phyloP scores from a whole-genome alignment of 768 basidiomycete species.

The Termitomyces sp. region DNA sequence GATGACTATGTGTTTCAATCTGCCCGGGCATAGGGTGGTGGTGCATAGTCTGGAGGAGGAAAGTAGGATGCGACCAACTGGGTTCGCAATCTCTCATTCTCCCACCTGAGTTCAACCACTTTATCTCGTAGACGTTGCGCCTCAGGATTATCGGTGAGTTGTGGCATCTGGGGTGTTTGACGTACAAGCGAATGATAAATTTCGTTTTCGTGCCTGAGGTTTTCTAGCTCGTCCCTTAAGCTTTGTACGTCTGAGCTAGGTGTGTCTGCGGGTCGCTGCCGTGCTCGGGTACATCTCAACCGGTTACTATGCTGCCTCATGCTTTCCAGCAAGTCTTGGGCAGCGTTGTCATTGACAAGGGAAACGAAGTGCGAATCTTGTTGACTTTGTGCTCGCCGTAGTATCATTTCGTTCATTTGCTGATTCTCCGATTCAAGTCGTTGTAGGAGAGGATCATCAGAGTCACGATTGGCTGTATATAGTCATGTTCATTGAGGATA shows the following conservation, averaged over 20 bases:
- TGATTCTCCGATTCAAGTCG: background rate
- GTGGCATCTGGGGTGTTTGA: background rate
- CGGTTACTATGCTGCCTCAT: constrained; percentile 10
- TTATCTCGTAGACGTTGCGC: background rate
- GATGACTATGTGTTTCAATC: background rate
- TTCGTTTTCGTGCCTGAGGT: constrained; percentile 10
- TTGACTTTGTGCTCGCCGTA: background rate
- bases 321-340: constrained; percentile 3
- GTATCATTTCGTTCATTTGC: background rate
- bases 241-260: background rate
- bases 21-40: background rate
- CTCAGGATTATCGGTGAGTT: background rate
- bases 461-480: background rate
- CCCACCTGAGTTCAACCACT: background rate
- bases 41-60: background rate
- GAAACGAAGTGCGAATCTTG: background rate
- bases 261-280: background rate
- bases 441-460: background rate
- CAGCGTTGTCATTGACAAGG: constrained; percentile 1
- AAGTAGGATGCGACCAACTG: background rate
- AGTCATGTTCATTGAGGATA: background rate
- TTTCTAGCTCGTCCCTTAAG: constrained; percentile 4
- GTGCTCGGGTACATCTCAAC: background rate
- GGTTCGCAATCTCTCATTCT: background rate
- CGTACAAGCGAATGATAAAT: constrained; percentile 1